phyloP scores from a whole-genome alignment of 2,329 filamentous ascomycete genomes.

The Furcasterigmium sp. region DNA sequence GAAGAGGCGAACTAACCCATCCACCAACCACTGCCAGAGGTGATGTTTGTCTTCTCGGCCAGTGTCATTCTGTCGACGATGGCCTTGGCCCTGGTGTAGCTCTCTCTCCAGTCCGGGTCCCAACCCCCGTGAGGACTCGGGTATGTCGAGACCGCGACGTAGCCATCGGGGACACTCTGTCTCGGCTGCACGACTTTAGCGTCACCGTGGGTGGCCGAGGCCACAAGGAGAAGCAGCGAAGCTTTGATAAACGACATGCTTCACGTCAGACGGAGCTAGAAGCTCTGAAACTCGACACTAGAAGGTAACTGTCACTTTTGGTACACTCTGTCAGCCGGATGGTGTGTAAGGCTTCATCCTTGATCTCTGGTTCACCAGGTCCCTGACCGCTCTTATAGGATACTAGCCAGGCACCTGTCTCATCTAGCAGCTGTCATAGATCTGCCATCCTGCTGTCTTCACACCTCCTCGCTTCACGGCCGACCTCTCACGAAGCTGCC shows the following conservation, averaged over 20 bases:
- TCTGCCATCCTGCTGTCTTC: no score
- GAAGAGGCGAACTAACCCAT: conserved; percentile 47
- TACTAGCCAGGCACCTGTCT: no score
- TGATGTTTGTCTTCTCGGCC: conserved; percentile 76
- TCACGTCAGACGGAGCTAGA: no score
- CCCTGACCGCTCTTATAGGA: no score
- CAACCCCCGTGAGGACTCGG: conserved; percentile 70
- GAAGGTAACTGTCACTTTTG: no score
- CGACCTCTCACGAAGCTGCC: no score
- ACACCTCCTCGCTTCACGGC: no score
- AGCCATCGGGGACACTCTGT: conserved; percentile 14
- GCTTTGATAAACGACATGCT: background rate
- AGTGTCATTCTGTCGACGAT: conserved; percentile 73
- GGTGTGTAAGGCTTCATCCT: no score
- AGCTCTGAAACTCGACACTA: no score
- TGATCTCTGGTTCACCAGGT: no score
- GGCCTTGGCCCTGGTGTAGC: conserved; percentile 63
- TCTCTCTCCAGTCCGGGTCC: conserved; percentile 60
- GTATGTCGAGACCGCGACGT: conserved; percentile 59
- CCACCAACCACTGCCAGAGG: conserved; percentile 62
- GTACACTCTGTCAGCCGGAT: no score
- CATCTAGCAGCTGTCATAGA: no score
- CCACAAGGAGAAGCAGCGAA: conserved; percentile 6
- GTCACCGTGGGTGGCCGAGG: conserved; percentile 3
- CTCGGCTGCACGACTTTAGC: conserved; percentile 6